These are phyloP conservation scores for Fusarium mangiferae DNA, from an alignment of 2,329 filamentous ascomycete species.

Conservation along the genomic window DNA sequence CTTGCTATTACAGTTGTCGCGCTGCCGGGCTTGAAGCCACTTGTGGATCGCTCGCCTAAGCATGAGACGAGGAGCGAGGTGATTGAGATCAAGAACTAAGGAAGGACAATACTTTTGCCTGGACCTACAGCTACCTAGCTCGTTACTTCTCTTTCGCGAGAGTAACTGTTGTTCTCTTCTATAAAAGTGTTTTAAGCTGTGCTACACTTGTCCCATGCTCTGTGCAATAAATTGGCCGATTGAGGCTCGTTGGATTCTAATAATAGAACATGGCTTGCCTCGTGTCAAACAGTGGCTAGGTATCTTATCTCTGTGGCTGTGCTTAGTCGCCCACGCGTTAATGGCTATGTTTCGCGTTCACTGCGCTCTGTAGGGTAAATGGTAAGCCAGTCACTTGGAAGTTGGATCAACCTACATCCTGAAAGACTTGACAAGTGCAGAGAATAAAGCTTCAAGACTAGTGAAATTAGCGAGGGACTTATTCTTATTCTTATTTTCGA, in stretches of 20 bases:
- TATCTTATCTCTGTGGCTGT: not conserved
- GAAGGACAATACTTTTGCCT: not conserved
- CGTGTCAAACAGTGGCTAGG: not conserved
- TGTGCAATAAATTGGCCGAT: not conserved
- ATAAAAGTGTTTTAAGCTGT: not conserved
- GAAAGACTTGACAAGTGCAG: rapidly evolving
- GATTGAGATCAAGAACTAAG: conserved; percentile 25
- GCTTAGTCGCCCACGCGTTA: not conserved
- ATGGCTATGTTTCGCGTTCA: not conserved
- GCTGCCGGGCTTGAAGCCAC: conserved; percentile 35
- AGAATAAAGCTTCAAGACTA: rapidly evolving
- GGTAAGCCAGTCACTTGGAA: too few species aligned
- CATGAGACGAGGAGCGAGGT: conserved; percentile 7
- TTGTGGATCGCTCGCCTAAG: conserved; percentile 13
- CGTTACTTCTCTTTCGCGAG: rapidly evolving
- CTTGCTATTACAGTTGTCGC: conserved; percentile 34
- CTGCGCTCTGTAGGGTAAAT: not conserved
- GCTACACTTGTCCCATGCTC: not conserved
- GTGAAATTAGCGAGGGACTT: rapidly evolving
- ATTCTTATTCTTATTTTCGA: too few species aligned
- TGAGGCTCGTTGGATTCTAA: not conserved
- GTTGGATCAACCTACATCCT: rapidly evolving
- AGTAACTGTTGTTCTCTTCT: not conserved
- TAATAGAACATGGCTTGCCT: not conserved
- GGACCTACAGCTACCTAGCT: too few species aligned